Evolutionary conservation across 2,329 filamentous ascomycete species (phyloP).

Genomic region (Alternaria rosae): DNA sequence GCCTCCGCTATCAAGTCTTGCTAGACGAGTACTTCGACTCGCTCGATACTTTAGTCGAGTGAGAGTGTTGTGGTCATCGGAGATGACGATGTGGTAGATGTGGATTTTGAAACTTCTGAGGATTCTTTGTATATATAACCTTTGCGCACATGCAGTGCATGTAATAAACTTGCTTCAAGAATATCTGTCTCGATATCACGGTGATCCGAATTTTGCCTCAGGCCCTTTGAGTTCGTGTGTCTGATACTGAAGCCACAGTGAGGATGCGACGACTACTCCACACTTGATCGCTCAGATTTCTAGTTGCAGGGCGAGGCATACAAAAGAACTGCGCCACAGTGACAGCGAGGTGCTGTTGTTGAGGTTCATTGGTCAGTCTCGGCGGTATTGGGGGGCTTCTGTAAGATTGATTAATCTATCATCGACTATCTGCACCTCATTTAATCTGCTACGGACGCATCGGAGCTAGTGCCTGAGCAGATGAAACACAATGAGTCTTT

Average conservation of each 20-base stretch:
- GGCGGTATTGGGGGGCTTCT: neutral
- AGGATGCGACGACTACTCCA: neutral
- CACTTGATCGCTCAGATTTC: neutral
- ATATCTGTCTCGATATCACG: neutral
- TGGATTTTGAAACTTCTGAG: conserved; percentile 10
- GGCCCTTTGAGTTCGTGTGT: neutral
- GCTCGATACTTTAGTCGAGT: neutral
- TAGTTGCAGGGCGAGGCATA: neutral
- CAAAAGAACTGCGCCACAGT: neutral
- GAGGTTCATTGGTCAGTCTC: neutral
- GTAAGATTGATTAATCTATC: neutral
- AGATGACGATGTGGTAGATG: neutral
- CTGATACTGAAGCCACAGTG: neutral
- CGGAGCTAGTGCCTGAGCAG: neutral
- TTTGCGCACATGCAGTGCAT: conserved; percentile 21
- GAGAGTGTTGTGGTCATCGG: neutral
- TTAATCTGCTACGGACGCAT: neutral
- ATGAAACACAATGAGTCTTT: neutral
- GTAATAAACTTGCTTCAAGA: conserved; percentile 12
- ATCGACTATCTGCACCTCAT: neutral
- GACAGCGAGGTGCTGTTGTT: neutral
- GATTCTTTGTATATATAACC: conserved; percentile 30
- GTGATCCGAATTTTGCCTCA: neutral
- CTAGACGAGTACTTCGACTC: conserved; percentile 22
- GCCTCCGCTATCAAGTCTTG: conserved; percentile 41